phyloP scores from a whole-genome alignment of 2,329 filamentous ascomycete species.

The Colletotrichum plurivorum region DNA sequence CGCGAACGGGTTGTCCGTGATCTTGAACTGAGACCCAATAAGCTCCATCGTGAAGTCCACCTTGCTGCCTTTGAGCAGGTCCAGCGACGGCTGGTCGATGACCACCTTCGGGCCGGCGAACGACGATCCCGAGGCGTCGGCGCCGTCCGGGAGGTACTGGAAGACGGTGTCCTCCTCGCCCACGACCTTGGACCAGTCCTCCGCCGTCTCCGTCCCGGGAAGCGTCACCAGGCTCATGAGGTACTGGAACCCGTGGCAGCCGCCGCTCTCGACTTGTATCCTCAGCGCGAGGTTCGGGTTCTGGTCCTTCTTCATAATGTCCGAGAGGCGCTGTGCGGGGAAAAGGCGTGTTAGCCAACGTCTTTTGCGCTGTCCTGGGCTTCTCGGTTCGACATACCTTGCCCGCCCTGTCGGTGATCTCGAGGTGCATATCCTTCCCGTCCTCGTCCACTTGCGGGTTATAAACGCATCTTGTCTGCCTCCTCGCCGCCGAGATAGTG shows the following conservation, averaged over 20 bases:
- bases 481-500: constrained; percentile 51
- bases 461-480: constrained; percentile 64
- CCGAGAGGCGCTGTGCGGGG: constrained; percentile 73
- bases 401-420: constrained; percentile 87
- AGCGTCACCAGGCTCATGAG: constrained; percentile 86
- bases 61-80: constrained; percentile 92
- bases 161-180: constrained; percentile 91
- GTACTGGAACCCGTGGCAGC: constrained; percentile 98
- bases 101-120: constrained; percentile 79
- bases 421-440: constrained; percentile 85
- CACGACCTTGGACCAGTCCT: constrained; percentile 53
- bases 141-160: constrained; percentile 72
- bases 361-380: not conserved
- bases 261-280: constrained; percentile 91
- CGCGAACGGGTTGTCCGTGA: constrained; percentile 91
- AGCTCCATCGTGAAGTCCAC: constrained; percentile 97
- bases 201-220: constrained; percentile 54
- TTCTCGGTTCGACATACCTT: constrained; percentile 67
- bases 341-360: constrained; percentile 22
- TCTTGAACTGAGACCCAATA: constrained; percentile 92
- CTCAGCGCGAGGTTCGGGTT: constrained; percentile 90
- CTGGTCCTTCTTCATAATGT: constrained; percentile 79
- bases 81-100: constrained; percentile 88
- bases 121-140: constrained; percentile 44
- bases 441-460: constrained; percentile 88